These are phyloP conservation scores for Boletus coccyginus DNA, from an alignment of 768 basidiomycete species.

Conservation along the genomic window DNA sequence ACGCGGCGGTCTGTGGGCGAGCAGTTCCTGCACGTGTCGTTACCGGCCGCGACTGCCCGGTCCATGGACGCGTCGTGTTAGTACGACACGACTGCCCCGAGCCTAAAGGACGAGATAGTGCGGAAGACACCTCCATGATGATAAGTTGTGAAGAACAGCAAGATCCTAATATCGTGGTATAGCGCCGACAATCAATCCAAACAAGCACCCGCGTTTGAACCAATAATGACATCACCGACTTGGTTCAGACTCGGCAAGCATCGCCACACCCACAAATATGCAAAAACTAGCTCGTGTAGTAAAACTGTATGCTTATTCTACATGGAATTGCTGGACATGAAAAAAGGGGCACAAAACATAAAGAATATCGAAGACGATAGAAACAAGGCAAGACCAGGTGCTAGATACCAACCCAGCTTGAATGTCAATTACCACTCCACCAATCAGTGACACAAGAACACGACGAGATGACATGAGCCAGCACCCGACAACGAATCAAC, in stretches of 20 bases:
- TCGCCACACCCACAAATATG: neutral
- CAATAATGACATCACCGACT: no score
- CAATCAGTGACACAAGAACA: constrained; percentile 5
- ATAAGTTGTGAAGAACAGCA: neutral
- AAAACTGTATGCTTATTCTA: constrained; percentile 33
- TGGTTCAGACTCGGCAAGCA: neutral
- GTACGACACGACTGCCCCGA: constrained; percentile 16
- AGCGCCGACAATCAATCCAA: neutral
- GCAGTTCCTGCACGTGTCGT: constrained; percentile 36
- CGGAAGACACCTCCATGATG: constrained; percentile 9
- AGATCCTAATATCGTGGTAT: no score
- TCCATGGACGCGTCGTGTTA: constrained; percentile 43
- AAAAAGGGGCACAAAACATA: constrained; percentile 7
- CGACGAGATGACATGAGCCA: constrained; percentile 5
- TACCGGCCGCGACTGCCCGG: constrained; percentile 54
- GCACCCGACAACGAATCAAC: constrained; percentile 14
- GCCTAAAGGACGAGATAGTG: constrained; percentile 9
- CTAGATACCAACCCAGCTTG: constrained; percentile 8
- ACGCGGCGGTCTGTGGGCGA: constrained; percentile 65
- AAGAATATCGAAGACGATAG: constrained; percentile 5
- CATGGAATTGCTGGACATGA: constrained; percentile 32
- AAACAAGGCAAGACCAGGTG: constrained; percentile 21
- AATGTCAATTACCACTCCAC: constrained; percentile 1
- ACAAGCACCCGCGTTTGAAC: no score
- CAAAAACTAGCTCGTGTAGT: constrained; percentile 21